Evolutionary conservation across 1,284 basidiomycete genomes (phyloP), one percentile per base, ranked within the genome.

Genomic region (Microbotryum lychnidis-dioicae): DNA sequence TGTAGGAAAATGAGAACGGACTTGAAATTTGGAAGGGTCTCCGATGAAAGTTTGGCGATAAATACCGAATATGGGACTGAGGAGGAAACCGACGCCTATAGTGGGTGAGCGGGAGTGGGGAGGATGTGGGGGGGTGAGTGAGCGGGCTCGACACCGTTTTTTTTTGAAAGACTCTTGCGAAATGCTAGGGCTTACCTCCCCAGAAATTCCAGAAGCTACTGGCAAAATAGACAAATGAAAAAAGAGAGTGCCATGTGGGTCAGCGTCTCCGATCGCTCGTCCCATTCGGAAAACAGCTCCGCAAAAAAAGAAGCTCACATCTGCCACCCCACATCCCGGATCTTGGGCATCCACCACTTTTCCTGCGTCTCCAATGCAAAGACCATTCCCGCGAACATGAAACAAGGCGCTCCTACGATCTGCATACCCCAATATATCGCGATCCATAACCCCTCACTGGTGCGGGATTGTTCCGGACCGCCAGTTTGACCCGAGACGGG

Each of bases 191-290:
- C 51, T 50, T 20, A 67, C 65, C 67, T 4, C 67, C 67, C 20
- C 64, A 47, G 8, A 64, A 12, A 37, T 67, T 66, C 67, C 67
- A 67, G 12, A 60, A 42, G 0, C 61, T 64, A 29, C 60, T 66
- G 56, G 31, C 12, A 9, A 16, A n/a, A 20, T 1, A 14, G 6
- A 63, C 4, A 23, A 9, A 16, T 6, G 45, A 6, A 14, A 45
- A 31, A 14, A 21, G 0, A 20, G 1, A 1, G n/a, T 42, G 23
- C 23, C 6, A 50, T 10, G 20, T 21, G 31, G n/a, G 9, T 23
- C 25, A 49, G 18, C 6, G 3, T 8, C 12, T 16, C 4, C 57
- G n/a, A 10, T 20, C 23, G 10, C 16, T 4, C 21, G 33, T 31
- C 8, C 8, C 1, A 31, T 31, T 31, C 31, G 8, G 31, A 10